phyloP scores from a whole-genome alignment of 2,329 filamentous ascomycete genomes.

The Pseudocercospora crystallina region DNA sequence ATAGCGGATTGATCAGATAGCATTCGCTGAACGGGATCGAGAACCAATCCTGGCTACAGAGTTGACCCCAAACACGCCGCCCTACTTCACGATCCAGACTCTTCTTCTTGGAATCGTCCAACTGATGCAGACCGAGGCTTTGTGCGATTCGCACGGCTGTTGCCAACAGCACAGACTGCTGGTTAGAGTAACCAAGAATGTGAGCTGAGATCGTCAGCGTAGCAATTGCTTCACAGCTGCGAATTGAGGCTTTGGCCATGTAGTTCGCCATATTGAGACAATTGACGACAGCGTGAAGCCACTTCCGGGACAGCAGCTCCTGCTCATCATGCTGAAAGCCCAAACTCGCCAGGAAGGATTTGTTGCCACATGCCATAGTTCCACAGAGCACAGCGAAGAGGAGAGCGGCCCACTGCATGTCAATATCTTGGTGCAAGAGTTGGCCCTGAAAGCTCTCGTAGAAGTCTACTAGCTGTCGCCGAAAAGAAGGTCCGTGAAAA shows the following conservation, averaged over 20 bases:
- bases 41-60: constrained; percentile 9
- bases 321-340: constrained; percentile 5
- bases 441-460: constrained; percentile 1
- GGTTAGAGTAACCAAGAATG: constrained; percentile 15
- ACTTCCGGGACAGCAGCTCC: constrained; percentile 4
- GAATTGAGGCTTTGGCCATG: constrained; percentile 9
- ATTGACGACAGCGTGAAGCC: constrained; percentile 7
- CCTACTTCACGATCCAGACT: background rate
- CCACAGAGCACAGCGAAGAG: constrained; percentile 12
- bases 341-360: background rate
- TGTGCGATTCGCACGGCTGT: constrained; percentile 3
- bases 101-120: background rate
- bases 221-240: constrained; percentile 10
- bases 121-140: constrained; percentile 4
- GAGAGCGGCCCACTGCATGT: constrained; percentile 12
- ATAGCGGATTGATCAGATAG: constrained; percentile 8
- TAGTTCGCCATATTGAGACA: constrained; percentile 7
- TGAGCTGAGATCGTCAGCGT: constrained; percentile 17
- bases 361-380: constrained; percentile 9
- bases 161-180: constrained; percentile 14
- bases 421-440: background rate
- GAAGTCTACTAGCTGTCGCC: background rate
- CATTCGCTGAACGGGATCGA: constrained; percentile 11
- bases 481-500: constrained; percentile 10
- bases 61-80: background rate